Conservation (phyloP, 192 early-diverging fungal genomes). For the Podila clonocystis region DNA sequence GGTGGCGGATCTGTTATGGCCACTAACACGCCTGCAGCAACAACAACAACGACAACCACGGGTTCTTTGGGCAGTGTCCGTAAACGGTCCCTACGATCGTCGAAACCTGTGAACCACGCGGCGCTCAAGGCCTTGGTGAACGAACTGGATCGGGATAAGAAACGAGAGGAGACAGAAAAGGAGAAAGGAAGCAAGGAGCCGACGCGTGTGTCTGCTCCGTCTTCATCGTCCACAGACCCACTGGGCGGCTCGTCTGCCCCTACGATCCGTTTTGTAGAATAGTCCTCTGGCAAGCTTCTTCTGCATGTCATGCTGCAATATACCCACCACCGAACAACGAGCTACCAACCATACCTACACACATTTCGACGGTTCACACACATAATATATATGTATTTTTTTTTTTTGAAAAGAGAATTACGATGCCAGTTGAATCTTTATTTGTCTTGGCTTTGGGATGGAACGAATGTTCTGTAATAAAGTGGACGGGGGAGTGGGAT, state of each 20-base stretch:
- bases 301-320: too few species aligned
- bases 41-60: neutral
- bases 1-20: too few species aligned
- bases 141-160: constrained; percentile 39
- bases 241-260: too few species aligned
- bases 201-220: neutral
- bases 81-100: constrained; percentile 37
- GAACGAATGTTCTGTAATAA: neutral
- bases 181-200: neutral
- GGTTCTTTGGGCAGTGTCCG: constrained; percentile 4
- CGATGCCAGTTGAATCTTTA: constrained; percentile 1
- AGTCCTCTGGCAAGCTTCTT: too few species aligned
- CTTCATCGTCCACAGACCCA: too few species aligned
- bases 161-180: constrained; percentile 14
- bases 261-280: too few species aligned
- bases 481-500: neutral
- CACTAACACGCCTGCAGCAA: neutral
- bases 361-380: too few species aligned
- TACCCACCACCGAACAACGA: neutral
- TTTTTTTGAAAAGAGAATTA: neutral
- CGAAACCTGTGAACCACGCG: constrained; percentile 33
- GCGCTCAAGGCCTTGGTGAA: constrained; percentile 45
- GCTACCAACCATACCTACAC: neutral
- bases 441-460: neutral
- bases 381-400: neutral